These are phyloP conservation scores for Exidia glandulosa DNA, from an alignment of 768 basidiomycete species.

Conservation along the genomic window DNA sequence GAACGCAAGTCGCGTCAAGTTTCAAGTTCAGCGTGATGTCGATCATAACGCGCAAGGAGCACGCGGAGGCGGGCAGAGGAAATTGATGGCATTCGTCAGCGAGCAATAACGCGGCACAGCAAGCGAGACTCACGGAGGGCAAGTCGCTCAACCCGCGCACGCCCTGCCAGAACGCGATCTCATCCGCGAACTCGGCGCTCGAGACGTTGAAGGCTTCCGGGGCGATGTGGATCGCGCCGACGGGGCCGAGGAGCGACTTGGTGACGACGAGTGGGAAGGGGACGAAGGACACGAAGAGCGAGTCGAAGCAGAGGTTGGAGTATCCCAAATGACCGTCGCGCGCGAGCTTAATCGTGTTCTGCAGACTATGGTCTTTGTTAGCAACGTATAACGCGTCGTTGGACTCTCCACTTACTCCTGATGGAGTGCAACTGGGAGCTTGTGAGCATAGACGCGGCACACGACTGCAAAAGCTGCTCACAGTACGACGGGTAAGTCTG, in stretches of 20 bases:
- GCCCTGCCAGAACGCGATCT: slow-evolving; percentile 30
- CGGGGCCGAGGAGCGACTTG: not conserved
- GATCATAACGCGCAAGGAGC: too few relatives aligned
- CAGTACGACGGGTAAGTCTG: slow-evolving; percentile 39
- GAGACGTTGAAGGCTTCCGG: not conserved
- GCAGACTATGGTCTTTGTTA: not conserved
- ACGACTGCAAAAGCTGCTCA: slow-evolving; percentile 21
- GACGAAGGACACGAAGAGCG: not conserved
- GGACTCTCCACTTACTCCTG: not conserved
- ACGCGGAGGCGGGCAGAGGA: too few relatives aligned
- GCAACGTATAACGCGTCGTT: not conserved
- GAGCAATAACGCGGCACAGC: not conserved
- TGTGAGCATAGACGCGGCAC: not conserved
- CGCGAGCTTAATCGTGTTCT: not conserved
- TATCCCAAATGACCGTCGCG: not conserved
- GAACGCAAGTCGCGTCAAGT: too few relatives aligned
- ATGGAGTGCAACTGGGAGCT: not conserved
- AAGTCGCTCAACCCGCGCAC: not conserved
- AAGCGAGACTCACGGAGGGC: not conserved
- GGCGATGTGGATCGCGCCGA: not conserved
- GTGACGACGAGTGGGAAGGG: not conserved
- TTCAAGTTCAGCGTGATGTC: not conserved
- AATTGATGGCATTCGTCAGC: not conserved
- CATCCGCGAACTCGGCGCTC: slow-evolving; percentile 22
- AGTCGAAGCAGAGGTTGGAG: not conserved